phyloP scores from a whole-genome alignment of 345 rosid species.

The Populus pruinosa region DNA sequence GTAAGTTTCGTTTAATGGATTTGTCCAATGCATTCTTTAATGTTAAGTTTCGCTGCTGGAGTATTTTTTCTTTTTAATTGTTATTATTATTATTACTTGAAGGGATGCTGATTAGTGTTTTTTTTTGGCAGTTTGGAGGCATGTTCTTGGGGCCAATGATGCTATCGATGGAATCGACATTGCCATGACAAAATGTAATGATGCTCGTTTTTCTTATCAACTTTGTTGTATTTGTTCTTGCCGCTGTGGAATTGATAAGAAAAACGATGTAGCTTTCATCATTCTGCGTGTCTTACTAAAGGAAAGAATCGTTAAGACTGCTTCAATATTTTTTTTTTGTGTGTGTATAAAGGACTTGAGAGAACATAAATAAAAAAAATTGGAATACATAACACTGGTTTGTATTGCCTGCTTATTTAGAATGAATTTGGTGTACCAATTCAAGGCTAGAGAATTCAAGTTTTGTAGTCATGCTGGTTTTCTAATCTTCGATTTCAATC shows the following conservation, averaged over 20 bases:
- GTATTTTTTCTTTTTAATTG: neutral
- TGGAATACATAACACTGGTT: neutral
- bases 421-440: neutral
- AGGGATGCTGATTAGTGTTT: neutral
- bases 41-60: neutral
- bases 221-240: neutral
- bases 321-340: neutral
- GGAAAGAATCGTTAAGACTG: neutral
- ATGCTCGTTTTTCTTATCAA: neutral
- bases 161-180: slow-evolving; percentile 69
- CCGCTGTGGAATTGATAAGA: neutral
- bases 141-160: slow-evolving; percentile 70
- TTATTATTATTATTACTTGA: neutral
- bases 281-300: neutral
- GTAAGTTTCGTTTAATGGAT: slow-evolving; percentile 35
- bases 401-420: neutral
- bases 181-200: slow-evolving; percentile 79
- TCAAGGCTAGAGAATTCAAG: neutral
- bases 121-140: slow-evolving; percentile 78
- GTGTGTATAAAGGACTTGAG: neutral
- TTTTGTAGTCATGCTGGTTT: neutral
- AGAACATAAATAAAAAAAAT: neutral
- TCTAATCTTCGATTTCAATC: slow-evolving; percentile 11
- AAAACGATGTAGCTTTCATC: neutral
- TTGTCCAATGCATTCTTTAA: neutral